phyloP scores from a whole-genome alignment of 2,329 filamentous ascomycete species.

The Akanthomyces dipterigenus region DNA sequence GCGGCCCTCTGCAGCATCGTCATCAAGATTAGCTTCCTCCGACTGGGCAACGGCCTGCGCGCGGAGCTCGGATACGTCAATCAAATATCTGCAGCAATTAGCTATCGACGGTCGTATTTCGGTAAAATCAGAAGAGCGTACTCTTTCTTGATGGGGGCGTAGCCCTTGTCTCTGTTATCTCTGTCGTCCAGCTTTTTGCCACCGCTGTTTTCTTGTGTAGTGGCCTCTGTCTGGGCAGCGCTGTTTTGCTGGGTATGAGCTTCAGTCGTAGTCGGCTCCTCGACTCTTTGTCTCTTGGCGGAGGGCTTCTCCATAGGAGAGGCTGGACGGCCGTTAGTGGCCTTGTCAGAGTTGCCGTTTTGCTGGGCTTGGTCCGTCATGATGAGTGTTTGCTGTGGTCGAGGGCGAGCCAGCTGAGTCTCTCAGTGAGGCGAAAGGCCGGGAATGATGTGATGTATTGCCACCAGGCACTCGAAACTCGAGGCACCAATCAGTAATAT shows the following conservation, averaged over 20 bases:
- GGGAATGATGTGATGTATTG: not conserved
- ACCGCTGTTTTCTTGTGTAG: constrained; percentile 16
- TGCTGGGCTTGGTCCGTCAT: constrained; percentile 22
- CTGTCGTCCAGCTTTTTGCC: constrained; percentile 15
- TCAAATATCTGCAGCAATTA: constrained; percentile 32
- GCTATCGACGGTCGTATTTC: not conserved
- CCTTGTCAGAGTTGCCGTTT: constrained; percentile 1
- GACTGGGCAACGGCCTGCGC: constrained; percentile 13
- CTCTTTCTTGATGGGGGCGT: constrained; percentile 69
- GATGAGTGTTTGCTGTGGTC: not conserved
- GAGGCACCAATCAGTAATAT: not conserved
- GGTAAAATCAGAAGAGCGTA: constrained; percentile 27
- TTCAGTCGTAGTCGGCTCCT: constrained; percentile 23
- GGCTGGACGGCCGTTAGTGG: not conserved
- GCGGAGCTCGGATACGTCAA: constrained; percentile 27
- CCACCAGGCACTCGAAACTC: not conserved
- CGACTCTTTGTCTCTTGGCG: constrained; percentile 54
- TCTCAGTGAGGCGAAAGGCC: not conserved
- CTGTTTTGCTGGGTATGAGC: not conserved
- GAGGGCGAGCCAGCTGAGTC: not conserved
- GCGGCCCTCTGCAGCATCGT: constrained; percentile 44
- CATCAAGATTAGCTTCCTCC: constrained; percentile 28
- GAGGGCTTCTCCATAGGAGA: constrained; percentile 33
- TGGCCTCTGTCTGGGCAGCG: constrained; percentile 4
- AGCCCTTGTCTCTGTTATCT: constrained; percentile 37